Evolutionary conservation across 257 asterid genomes (phyloP).

Genomic region (Solanum boliviense): DNA sequence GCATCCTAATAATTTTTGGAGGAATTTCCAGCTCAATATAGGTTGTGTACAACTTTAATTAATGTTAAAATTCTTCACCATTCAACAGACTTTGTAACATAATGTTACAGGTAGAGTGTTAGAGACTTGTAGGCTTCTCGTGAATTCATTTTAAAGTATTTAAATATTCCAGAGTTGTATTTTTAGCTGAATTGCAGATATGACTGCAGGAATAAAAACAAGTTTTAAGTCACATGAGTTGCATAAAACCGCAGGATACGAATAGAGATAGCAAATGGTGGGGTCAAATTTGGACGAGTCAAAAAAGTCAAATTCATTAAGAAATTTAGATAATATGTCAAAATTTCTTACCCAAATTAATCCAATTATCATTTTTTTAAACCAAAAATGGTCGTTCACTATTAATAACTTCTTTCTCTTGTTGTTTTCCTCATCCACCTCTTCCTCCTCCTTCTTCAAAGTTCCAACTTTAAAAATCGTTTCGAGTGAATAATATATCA

Average conservation of each 20-base stretch:
- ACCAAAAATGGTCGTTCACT: background rate
- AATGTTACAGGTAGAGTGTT: background rate
- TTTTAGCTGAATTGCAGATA: background rate
- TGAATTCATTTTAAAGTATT: background rate
- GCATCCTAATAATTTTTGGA: background rate
- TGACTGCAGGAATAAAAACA: background rate
- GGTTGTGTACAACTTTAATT: background rate
- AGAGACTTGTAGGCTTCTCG: background rate
- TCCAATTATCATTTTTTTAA: too few species aligned
- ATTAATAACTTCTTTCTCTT: too few species aligned
- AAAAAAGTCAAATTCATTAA: too few species aligned
- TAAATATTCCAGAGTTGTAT: background rate
- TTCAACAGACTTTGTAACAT: background rate
- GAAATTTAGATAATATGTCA: background rate
- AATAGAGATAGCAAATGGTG: background rate
- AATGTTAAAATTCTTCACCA: background rate
- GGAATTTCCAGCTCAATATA: background rate
- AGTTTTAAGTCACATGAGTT: background rate
- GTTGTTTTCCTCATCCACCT: background rate
- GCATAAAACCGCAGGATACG: background rate
- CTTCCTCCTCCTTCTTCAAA: background rate
- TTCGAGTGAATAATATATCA: background rate
- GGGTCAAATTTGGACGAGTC: accelerated
- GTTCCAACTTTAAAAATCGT: too few species aligned
- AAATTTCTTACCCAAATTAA: background rate